Percentiles rank a stretch among this genome's conserved stretches.
These are phyloP conservation scores for Kwoniella newhampshirensis DNA, from an alignment of 768 basidiomycete genomes.

Conservation along the genomic window DNA sequence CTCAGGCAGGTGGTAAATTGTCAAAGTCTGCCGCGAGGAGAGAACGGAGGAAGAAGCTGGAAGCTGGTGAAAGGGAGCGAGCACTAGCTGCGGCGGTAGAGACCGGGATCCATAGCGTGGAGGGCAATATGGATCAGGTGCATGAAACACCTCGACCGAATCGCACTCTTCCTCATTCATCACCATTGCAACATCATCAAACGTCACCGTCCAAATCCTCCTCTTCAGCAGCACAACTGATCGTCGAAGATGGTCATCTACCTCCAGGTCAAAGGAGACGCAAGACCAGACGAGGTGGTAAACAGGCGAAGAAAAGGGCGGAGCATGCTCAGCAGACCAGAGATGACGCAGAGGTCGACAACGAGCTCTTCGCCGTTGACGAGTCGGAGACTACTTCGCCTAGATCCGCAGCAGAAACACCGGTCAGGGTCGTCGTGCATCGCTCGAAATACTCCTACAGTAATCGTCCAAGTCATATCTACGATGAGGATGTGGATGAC, in stretches of 20 bases:
- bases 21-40: constrained; percentile 11
- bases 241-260: constrained; percentile 6
- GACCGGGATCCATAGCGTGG: background rate
- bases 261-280: background rate
- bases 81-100: background rate
- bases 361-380: constrained; percentile 7
- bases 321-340: constrained; percentile 2
- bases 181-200: background rate
- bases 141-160: constrained; percentile 6
- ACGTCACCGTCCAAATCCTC: constrained; percentile 3
- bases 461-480: too few relatives aligned
- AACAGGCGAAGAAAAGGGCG: constrained; percentile 8
- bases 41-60: constrained; percentile 18
- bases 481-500: constrained; percentile 1
- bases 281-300: constrained; percentile 16
- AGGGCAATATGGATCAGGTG: background rate
- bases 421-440: background rate
- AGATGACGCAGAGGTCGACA: constrained; percentile 8
- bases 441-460: background rate
- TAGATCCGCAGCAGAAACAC: background rate
- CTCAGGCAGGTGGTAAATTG: background rate
- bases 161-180: background rate
- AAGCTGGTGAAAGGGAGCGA: constrained; percentile 15
- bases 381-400: constrained; percentile 7
- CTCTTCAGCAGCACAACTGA: constrained; percentile 1